These are phyloP conservation scores for Saturnispora silvae DNA, from an alignment of 805 yeast genomes.

Conservation along the genomic window DNA sequence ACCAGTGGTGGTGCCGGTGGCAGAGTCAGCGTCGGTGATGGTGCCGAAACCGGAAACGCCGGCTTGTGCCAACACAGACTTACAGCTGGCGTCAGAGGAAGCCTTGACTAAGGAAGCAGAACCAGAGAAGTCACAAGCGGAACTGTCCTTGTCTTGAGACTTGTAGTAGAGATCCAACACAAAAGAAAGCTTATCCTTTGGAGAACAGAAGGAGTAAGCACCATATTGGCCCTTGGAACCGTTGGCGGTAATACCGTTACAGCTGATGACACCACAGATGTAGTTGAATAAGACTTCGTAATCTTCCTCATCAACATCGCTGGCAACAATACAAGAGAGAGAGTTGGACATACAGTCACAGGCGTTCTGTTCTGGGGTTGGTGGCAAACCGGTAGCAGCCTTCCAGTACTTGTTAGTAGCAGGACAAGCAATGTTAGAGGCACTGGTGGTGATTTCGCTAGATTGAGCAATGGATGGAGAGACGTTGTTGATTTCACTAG, in stretches of 20 bases:
- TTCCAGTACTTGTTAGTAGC: conserved; percentile 46
- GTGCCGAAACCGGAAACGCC: conserved; percentile 63
- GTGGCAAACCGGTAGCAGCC: conserved; percentile 63
- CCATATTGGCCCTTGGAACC: conserved; percentile 64
- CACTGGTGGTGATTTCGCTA: conserved; percentile 31
- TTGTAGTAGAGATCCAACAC: conserved; percentile 56
- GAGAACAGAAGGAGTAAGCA: conserved; percentile 59
- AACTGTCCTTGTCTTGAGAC: conserved; percentile 29
- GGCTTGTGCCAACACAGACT: conserved; percentile 49
- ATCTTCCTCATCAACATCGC: conserved; percentile 41
- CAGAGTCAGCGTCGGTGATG: conserved; percentile 22
- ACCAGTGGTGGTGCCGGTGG: conserved; percentile 9
- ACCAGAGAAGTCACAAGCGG: conserved; percentile 62
- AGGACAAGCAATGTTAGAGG: conserved; percentile 50
- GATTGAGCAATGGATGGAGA: conserved; percentile 41
- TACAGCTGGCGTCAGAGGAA: conserved; percentile 43
- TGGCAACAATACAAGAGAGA: conserved; percentile 49
- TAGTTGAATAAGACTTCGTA: conserved; percentile 48
- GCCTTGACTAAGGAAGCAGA: conserved; percentile 45
- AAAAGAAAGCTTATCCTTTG: conserved; percentile 55
- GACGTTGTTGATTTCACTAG: conserved; percentile 43
- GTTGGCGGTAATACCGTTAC: conserved; percentile 51
- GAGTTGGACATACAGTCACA: conserved; percentile 56
- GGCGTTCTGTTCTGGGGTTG: conserved; percentile 56
- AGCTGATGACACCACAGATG: conserved; percentile 45